Evolutionary conservation across 768 basidiomycete species (phyloP), one percentile per base, ranked within the genome.

Genomic region (Ramaria sp.): DNA sequence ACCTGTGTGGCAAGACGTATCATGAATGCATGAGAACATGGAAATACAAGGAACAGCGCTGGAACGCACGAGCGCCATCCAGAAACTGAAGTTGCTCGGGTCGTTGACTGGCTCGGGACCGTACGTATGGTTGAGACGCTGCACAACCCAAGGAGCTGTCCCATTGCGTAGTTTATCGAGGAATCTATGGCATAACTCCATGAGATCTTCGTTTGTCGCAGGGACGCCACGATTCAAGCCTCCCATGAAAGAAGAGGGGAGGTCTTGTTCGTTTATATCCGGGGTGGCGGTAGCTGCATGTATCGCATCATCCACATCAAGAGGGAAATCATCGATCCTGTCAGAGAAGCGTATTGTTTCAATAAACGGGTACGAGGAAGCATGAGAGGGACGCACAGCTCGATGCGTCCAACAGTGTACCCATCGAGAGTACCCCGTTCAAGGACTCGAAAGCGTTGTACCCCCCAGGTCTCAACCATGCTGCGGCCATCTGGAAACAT

Each of bases 71-170:
- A 82, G 76, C 0, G 88, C 91, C 72, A 95, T 91, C 88, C 90
- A 95, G 69, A 88, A 96, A 34, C 82, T 81, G 68, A 95, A 92
- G 22, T 77, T 71, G 27, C 77, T 77, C 0, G 84, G 79, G 59
- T 72, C 71, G 68, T 91, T 85, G 12, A 59, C 64, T 0, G 92
- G 92, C 75, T 88, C 86, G 4, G 78, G 72, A 2, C 91, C 91
- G 65, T 87, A 88, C 0, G 84, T 82, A 63, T 78, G 80, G 65
- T 88, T 82, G 45, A 96, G 76, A 49, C 90, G 80, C 64, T 96
- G 91, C 1, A 91, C 83, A 37, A 97, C 84, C 94, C 95, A 97
- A 11, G 94, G 95, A 0, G 91, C 89, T 1, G 82, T 84, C 15
- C 91, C 89, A 2, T 72, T 72, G 56, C 78, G 69, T 10, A 87